phyloP scores from a whole-genome alignment of 2,329 filamentous ascomycete species.

The Penicillium sp. region DNA sequence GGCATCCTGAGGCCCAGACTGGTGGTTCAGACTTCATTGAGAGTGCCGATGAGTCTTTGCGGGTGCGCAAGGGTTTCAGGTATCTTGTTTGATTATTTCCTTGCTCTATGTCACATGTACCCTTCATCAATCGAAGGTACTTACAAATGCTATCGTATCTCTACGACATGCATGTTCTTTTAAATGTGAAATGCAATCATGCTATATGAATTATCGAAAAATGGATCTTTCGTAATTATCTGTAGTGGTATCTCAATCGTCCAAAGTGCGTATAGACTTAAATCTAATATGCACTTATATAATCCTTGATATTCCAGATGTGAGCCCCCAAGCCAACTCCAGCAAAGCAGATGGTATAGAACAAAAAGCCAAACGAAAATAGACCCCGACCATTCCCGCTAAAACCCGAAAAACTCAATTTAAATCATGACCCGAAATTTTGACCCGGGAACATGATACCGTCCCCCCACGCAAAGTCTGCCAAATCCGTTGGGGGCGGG shows the following conservation, averaged over 20 bases:
- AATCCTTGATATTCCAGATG: too few species aligned
- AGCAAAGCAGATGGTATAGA: too few species aligned
- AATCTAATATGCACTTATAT: too few species aligned
- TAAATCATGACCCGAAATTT: background rate
- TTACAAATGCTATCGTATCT: too few species aligned
- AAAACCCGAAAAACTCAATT: background rate
- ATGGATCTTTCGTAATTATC: background rate
- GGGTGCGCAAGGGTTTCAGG: conserved; percentile 29
- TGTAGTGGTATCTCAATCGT: too few species aligned
- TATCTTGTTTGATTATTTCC: conserved; percentile 21
- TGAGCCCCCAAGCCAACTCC: too few species aligned
- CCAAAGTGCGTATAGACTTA: too few species aligned
- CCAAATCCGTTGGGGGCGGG: background rate
- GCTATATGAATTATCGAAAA: background rate
- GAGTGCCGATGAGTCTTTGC: conserved; percentile 22
- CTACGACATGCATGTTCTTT: background rate
- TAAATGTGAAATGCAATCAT: background rate
- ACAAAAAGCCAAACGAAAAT: background rate
- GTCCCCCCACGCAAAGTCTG: background rate
- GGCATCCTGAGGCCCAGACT: background rate
- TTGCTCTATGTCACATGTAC: background rate
- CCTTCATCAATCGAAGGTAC: too few species aligned
- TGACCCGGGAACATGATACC: background rate
- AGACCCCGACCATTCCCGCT: background rate
- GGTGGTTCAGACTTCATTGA: conserved; percentile 13